Evolutionary conservation across 2,329 filamentous ascomycete genomes (phyloP).

Genomic region (Penicillium sp.): DNA sequence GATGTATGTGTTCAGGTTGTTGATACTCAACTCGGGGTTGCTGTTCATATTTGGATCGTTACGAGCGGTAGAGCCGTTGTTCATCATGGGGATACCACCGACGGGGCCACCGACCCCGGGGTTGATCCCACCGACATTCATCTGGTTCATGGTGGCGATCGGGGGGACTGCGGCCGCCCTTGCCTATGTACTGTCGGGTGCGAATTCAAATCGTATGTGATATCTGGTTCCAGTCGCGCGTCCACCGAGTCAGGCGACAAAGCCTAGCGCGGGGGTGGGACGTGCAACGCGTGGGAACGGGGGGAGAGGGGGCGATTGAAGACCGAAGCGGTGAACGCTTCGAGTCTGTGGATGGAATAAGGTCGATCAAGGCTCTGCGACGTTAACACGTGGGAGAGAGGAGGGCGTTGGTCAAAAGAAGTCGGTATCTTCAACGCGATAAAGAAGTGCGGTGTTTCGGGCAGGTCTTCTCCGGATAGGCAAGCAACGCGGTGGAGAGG

Average conservation of each 20-base stretch:
- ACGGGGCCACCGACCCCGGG: constrained; percentile 59
- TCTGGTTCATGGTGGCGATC: constrained; percentile 56
- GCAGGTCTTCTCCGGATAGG: constrained; percentile 15
- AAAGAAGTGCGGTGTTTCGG: constrained; percentile 10
- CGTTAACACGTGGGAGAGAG: constrained; percentile 2
- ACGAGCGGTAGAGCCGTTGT: constrained; percentile 52
- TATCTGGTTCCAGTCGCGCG: constrained; percentile 31
- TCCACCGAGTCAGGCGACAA: constrained; percentile 36
- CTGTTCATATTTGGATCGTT: constrained; percentile 44
- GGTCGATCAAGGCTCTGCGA: neutral
- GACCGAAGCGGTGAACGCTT: constrained; percentile 25
- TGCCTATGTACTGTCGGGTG: constrained; percentile 29
- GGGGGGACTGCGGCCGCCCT: constrained; percentile 40
- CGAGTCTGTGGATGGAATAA: constrained; percentile 1
- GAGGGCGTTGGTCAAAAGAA: constrained; percentile 6
- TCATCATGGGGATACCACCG: constrained; percentile 62
- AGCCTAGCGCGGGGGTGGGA: constrained; percentile 32
- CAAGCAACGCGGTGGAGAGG: constrained; percentile 24
- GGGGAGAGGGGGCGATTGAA: constrained; percentile 7
- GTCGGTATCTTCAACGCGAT: constrained; percentile 19
- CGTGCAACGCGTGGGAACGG: constrained; percentile 20
- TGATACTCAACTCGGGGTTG: constrained; percentile 42
- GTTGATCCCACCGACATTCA: constrained; percentile 63
- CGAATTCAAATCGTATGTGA: constrained; percentile 30
- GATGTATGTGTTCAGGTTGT: constrained; percentile 66